A percentile compares a stretch with the other conserved stretches of the same genome.
Evolutionary conservation across 1,284 basidiomycete species (phyloP).

Genomic region (Pholiota adiposa): DNA sequence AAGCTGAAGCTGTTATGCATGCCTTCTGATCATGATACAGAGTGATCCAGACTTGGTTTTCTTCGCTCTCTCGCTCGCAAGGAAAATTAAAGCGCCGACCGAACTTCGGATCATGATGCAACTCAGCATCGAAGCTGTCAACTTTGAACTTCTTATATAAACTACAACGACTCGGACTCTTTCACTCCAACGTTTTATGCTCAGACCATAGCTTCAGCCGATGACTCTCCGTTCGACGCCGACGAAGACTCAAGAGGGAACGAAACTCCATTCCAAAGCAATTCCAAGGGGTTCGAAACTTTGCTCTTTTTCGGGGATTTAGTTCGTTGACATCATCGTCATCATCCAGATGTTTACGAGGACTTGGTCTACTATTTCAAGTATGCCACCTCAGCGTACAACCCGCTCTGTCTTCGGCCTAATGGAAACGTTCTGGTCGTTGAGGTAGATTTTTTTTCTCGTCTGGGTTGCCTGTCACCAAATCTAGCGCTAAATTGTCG

Average conservation of each 20-base stretch:
- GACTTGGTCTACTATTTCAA: constrained; percentile 52
- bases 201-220: neutral
- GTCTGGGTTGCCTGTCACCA: neutral
- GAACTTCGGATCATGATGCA: neutral
- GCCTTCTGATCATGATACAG: too few relatives aligned
- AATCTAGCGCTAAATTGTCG: neutral
- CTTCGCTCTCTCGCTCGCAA: too few relatives aligned
- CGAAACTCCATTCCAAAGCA: neutral
- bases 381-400: constrained; percentile 55
- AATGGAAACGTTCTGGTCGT: constrained; percentile 51
- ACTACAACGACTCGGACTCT: neutral
- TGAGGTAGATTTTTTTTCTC: constrained; percentile 34
- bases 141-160: neutral
- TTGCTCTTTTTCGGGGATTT: too few relatives aligned
- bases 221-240: neutral
- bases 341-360: constrained; percentile 36
- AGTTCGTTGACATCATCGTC: neutral
- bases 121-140: neutral
- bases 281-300: neutral
- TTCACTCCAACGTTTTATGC: neutral
- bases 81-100: neutral
- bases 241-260: neutral
- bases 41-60: too few relatives aligned
- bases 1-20: too few relatives aligned
- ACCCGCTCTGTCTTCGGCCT: constrained; percentile 46